Conservation (phyloP, 2,329 filamentous ascomycete species). For the Aspergillus sp. region DNA sequence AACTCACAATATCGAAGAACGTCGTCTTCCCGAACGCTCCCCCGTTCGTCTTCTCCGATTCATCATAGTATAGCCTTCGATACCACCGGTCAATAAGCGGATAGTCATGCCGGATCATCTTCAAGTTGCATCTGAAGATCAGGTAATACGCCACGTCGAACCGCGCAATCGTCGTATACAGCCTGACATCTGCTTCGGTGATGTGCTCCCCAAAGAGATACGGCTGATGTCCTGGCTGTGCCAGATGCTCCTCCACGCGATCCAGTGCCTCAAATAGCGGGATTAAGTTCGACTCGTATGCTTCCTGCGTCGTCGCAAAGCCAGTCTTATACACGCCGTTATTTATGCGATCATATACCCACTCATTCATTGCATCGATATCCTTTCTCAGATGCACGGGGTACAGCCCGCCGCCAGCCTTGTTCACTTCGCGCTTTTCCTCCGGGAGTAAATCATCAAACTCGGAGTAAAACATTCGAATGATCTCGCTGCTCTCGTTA, state of each 20-base stretch:
- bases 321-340: slow-evolving; percentile 62
- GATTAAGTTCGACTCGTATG: slow-evolving; percentile 70
- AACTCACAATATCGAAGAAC: slow-evolving; percentile 40
- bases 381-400: slow-evolving; percentile 59
- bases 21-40: slow-evolving; percentile 46
- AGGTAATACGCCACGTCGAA: slow-evolving; percentile 75
- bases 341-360: slow-evolving; percentile 67
- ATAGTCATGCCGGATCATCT: slow-evolving; percentile 63
- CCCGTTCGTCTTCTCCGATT: slow-evolving; percentile 40
- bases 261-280: slow-evolving; percentile 73
- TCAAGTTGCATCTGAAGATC: slow-evolving; percentile 73
- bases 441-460: slow-evolving; percentile 68
- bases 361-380: slow-evolving; percentile 74
- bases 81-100: slow-evolving; percentile 49
- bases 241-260: slow-evolving; percentile 67
- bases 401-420: slow-evolving; percentile 60
- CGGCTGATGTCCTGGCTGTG: slow-evolving; percentile 50
- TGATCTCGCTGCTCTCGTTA: slow-evolving; percentile 86
- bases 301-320: slow-evolving; percentile 73
- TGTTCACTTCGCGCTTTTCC: slow-evolving; percentile 55
- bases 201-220: slow-evolving; percentile 72
- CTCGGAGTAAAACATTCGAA: slow-evolving; percentile 75
- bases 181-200: slow-evolving; percentile 75
- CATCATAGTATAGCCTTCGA: slow-evolving; percentile 49
- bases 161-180: slow-evolving; percentile 67